These are phyloP conservation scores for Botryotinia globosa DNA, from an alignment of 2,329 filamentous ascomycete species.

Conservation along the genomic window DNA sequence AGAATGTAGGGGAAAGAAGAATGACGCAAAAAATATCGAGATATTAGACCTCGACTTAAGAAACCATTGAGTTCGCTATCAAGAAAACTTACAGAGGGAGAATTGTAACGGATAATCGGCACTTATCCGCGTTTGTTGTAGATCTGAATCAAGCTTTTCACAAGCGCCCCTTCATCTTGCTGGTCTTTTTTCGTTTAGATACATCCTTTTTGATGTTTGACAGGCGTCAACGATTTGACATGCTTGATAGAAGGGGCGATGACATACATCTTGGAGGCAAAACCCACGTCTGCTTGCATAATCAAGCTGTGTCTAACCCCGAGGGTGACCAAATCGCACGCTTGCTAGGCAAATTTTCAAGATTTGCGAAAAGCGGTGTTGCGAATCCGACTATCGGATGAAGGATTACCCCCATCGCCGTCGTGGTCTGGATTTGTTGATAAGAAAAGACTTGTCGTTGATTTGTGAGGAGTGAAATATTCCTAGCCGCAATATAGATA, in stretches of 20 bases:
- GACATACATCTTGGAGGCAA: not conserved
- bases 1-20: not conserved
- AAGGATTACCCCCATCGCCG: not conserved
- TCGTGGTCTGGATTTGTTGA: not conserved
- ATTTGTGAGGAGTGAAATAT: slow-evolving; percentile 3
- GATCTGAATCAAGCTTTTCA: not conserved
- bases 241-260: not conserved
- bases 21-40: not conserved
- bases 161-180: slow-evolving; percentile 1
- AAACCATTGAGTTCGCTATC: not conserved
- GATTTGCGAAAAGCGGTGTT: slow-evolving; percentile 2
- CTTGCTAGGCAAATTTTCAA: not conserved
- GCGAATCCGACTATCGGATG: slow-evolving; percentile 16
- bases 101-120: slow-evolving; percentile 16
- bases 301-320: not conserved
- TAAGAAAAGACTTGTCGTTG: not conserved
- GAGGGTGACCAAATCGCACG: not conserved
- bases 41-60: slow-evolving; percentile 5
- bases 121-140: not conserved
- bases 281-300: not conserved
- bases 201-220: slow-evolving; percentile 5
- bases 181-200: slow-evolving; percentile 1
- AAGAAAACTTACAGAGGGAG: not conserved
- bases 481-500: not conserved
- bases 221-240: slow-evolving; percentile 5